Evolutionary conservation across 768 basidiomycete species (phyloP), one percentile per base, ranked within the genome.

Genomic region (Hygrophorus pudorinus): DNA sequence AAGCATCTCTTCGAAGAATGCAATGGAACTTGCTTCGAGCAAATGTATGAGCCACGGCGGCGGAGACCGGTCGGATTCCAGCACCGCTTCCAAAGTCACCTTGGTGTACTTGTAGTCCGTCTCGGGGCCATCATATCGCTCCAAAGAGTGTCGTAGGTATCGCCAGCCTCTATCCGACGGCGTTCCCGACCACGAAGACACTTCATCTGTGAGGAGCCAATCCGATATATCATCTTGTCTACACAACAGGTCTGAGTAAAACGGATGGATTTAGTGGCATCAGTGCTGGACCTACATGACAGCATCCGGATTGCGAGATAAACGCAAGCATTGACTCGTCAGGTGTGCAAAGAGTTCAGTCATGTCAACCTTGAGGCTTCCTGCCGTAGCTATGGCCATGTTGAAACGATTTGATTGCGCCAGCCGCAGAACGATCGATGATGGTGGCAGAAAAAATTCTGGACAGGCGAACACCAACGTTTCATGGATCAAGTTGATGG

Each of bases 181-280:
- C 5, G 84, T 75, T 3, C 93, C 93, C 14, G 84, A 74, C 83
- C 94, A 94, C 0, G 85, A 82, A 2, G 79, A 72, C 8, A 87
- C 73, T 47, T 81, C 78, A 55, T 90, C 86, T 14, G 81, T 81
- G 30, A 87, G 67, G 28, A 97, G 68, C 92, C 93, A 97, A 50
- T 83, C 79, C 1, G 79, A 78, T 3, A 73, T 75, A 44, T 85
- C 78, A 52, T 81, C 78, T 62, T 75, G 72, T 38, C 88, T 91
- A 14, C 18, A 44, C 18, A 44, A 14, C 34, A 60, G 38, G 45
- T 29, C 24, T 33, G 21, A 33, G 33, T 11, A 5, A n/a, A 35
- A 8, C 4, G 16, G 5, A 42, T 17, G 20, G 3, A 12, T 10
- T 27, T 20, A 17, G 38, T 13, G 18, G 12, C 9, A 14, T 35